Evolutionary conservation across 1,284 basidiomycete species (phyloP).

Genomic region (Coniferiporia weirii): DNA sequence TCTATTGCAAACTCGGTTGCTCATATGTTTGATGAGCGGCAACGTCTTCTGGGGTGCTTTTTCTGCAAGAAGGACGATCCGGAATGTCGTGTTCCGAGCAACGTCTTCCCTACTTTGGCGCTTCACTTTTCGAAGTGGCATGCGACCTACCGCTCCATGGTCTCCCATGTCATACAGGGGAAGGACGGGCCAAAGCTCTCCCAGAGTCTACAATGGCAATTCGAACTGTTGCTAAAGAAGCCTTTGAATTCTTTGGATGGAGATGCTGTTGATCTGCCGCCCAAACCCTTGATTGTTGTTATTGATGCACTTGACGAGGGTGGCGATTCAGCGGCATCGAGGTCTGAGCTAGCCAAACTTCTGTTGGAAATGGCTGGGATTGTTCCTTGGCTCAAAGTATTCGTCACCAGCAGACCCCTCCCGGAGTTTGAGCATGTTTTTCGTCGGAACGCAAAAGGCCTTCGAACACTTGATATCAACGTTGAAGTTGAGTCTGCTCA

Average conservation of each 20-base stretch:
- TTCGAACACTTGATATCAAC: background rate
- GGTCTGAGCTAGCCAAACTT: background rate
- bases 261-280: background rate
- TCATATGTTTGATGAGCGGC: slow-evolving; percentile 25
- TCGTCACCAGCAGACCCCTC: background rate
- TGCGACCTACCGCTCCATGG: background rate
- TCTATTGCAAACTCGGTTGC: slow-evolving; percentile 29
- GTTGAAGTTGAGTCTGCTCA: background rate
- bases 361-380: background rate
- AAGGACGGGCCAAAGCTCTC: background rate
- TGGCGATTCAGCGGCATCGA: background rate
- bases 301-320: slow-evolving; percentile 6
- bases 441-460: background rate
- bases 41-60: slow-evolving; percentile 25
- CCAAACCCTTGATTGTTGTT: slow-evolving; percentile 4
- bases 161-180: background rate
- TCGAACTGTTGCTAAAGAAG: background rate
- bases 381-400: slow-evolving; percentile 7
- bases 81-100: background rate
- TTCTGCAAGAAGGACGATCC: slow-evolving; percentile 3
- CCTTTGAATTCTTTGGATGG: background rate
- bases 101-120: slow-evolving; percentile 4
- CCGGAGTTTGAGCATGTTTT: background rate
- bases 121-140: slow-evolving; percentile 1
- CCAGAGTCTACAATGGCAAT: background rate